Base-by-base conservation (phyloP, 208 protist species). In the Tritrichomonas musculus region DNA sequence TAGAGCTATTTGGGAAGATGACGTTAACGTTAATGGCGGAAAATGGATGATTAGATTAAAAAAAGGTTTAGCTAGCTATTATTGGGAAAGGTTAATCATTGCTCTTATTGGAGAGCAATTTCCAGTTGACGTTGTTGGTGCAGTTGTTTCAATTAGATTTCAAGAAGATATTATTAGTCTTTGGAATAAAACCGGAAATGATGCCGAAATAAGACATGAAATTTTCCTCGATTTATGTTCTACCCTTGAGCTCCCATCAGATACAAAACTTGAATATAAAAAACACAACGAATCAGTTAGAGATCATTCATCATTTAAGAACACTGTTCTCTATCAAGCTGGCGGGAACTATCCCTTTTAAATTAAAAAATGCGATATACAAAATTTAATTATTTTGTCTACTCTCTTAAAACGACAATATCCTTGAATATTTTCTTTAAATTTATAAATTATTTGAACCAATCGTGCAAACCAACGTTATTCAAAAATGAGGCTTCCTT, bases 1-100 rank as follows among this genome's bases (percentile, higher is more conserved):
- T 65, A 60, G 82, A 2, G 75, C 93, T 30, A 93, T 93, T 80
- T 93, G 93, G 93, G 93, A 93, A 64, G 93, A 93, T 39, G 14
- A 55, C 20, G 72, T 49, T 49, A 93, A 93, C 47, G 93, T 92
- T 36, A 88, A 93, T 8, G 93, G 93, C 22, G 93, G 93, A 44
- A 93, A 93, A 84, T 93, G 93, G 93, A 88, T 88, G 13, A 88
- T 88, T 57, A 25, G 77, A 9, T 30, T 88, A 27, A 88, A 88
- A 57, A 88, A 88, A 57, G 77, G 77, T 57, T 39, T 88, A 39
- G 77, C 41, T 33, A 53, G 41, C 8, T 88, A 88, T 60, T 88
- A 88, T 36, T 88, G 77, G 77, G 77, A 88, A 30, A 27, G 77
- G 9, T 27, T 88, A 13, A 88, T 88, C 9, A 33, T 88, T 20